These are phyloP conservation scores for Auricularia sp. DNA, from an alignment of 768 basidiomycete species.

Conservation along the genomic window DNA sequence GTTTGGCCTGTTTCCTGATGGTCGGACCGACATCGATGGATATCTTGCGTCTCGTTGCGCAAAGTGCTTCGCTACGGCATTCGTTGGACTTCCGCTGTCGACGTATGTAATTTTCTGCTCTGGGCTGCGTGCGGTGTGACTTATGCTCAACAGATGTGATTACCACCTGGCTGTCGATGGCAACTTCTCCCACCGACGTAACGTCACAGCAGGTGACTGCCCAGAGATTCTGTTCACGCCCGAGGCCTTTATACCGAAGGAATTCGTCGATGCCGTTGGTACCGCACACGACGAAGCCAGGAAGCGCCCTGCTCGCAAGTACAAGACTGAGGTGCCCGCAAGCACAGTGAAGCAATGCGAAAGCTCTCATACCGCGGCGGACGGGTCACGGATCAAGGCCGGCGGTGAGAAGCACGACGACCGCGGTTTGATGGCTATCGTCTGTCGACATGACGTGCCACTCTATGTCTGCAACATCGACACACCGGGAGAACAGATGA, in stretches of 20 bases:
- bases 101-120: too few relatives aligned
- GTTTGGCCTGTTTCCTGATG: too few relatives aligned
- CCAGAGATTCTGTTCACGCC: conserved; percentile 27
- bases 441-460: conserved; percentile 28
- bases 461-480: conserved; percentile 1
- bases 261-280: conserved; percentile 23
- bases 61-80: too few relatives aligned
- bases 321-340: conserved; percentile 19
- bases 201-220: conserved; percentile 19
- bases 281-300: conserved; percentile 14
- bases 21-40: too few relatives aligned
- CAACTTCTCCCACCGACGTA: conserved; percentile 31
- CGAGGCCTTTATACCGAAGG: conserved; percentile 24
- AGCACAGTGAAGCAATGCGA: conserved; percentile 16
- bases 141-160: conserved; percentile 22
- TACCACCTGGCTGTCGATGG: conserved; percentile 28
- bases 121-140: too few relatives aligned
- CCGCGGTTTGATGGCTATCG: conserved; percentile 27
- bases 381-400: neutral
- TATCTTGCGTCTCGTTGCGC: too few relatives aligned
- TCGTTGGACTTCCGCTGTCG: too few relatives aligned
- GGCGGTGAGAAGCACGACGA: conserved; percentile 12
- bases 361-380: neutral
- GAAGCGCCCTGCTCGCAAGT: conserved; percentile 9
- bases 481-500: neutral